Evolutionary conservation across 371 early-diverging fungal genomes (phyloP), one percentile per base, ranked within the genome.

Genomic region (Conidiobolus incongruus): DNA sequence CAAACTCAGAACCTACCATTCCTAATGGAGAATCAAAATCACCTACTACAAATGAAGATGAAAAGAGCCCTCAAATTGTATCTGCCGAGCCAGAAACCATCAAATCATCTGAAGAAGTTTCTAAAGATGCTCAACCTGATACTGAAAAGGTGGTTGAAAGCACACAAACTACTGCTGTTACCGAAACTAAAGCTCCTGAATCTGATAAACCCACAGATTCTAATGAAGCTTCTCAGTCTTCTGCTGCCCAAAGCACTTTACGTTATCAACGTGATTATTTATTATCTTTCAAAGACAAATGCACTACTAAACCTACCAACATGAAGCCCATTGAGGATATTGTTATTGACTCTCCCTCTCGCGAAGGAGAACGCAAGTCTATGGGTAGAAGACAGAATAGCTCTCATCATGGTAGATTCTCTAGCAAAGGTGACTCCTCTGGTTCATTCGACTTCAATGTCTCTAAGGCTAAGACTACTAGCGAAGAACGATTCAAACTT

Each of bases 321-420:
- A 60, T 87, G 19, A 66, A 72, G 17, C 65, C 70, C 30, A 66
- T 74, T 45, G 71, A 77, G 26, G 68, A 65, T 30, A 62, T 79
- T 45, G 70, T 62, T 46, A 54, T 58, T 8, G 73, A 75, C 19
- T 71, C 70, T 15, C 44, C 52, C 24, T 40, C 56, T 10, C 54
- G 59, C 36, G 60, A 59, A 30, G 56, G 60, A 17, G 12, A 22
- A 11, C 56, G 58, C 28, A 15, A 35, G 16, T 40, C 33, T 47
- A 12, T 16, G 11, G 38, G 28, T 15, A 28, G 36, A 4, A 42
- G 32, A 13, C 40, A 36, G 55, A 53, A 54, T 10, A 17, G 53
- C 44, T 3, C 4, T 26, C 8, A 26, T 8, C 26, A 26, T 26
- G 26, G 26, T 4, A 26, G 8, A 3, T 26, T 26, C 26, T n/a